Conservation (phyloP, 495 filamentous ascomycete genomes). For the Lindgomyces ingoldianus region DNA sequence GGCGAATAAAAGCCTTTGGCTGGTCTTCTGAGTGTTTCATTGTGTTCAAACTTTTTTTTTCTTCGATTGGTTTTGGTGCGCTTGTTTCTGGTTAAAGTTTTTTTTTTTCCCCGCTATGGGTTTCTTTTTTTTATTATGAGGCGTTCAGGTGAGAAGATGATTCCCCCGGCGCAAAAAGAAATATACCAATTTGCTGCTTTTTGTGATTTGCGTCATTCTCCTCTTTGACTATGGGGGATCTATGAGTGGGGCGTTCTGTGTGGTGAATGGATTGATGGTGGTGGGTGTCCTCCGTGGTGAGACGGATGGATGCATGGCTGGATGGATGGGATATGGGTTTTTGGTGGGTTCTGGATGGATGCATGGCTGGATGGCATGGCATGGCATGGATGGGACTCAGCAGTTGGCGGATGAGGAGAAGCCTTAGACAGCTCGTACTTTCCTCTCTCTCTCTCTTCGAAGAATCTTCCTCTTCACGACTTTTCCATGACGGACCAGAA, state of each 20-base stretch:
- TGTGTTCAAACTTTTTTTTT: not conserved
- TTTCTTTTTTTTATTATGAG: slow-evolving; percentile 16
- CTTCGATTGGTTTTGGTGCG: slow-evolving; percentile 1
- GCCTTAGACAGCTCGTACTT: too few species aligned
- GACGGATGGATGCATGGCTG: not conserved
- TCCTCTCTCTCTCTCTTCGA: not conserved
- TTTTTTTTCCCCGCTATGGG: not conserved
- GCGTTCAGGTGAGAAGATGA: slow-evolving; percentile 19
- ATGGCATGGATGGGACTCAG: not conserved
- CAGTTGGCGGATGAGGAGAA: too few species aligned
- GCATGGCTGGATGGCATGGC: not conserved
- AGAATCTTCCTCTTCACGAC: slow-evolving; percentile 10
- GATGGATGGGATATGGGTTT: not conserved
- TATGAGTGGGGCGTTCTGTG: not conserved
- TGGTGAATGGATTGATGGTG: slow-evolving; percentile 10
- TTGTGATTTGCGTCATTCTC: slow-evolving; percentile 6
- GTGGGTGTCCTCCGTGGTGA: slow-evolving; percentile 16
- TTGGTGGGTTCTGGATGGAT: slow-evolving; percentile 12
- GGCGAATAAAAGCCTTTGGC: slow-evolving; percentile 38
- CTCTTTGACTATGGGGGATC: slow-evolving; percentile 8
- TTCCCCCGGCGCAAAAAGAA: slow-evolving; percentile 41
- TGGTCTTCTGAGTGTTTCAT: slow-evolving; percentile 23
- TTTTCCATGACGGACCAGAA: not conserved
- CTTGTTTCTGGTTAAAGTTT: slow-evolving; percentile 2
- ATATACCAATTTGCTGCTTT: slow-evolving; percentile 43